phyloP scores from a whole-genome alignment of 306 rosid genomes.

The Cucurbita pepo region DNA sequence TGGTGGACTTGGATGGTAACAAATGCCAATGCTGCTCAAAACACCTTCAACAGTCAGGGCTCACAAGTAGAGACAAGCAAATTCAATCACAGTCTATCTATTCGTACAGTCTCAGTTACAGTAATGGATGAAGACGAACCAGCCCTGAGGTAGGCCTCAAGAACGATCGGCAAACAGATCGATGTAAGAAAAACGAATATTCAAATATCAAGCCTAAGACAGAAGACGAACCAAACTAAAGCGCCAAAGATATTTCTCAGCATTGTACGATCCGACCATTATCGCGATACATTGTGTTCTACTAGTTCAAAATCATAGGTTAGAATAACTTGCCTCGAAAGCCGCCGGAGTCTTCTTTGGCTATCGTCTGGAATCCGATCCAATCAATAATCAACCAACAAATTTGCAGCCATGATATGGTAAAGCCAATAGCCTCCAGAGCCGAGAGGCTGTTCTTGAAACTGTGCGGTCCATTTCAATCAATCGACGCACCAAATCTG shows the following conservation, averaged over 20 bases:
- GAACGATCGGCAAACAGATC: neutral
- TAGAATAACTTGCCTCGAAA: conserved; percentile 46
- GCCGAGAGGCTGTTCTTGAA: conserved; percentile 72
- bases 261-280: neutral
- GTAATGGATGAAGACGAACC: neutral
- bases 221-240: neutral
- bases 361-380: conserved; percentile 73
- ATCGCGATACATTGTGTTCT: neutral
- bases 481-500: conserved; percentile 26
- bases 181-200: neutral
- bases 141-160: neutral
- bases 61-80: neutral
- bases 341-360: conserved; percentile 75
- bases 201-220: neutral
- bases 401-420: conserved; percentile 76
- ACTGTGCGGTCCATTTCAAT: conserved; percentile 92
- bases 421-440: conserved; percentile 80
- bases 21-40: conserved; percentile 45
- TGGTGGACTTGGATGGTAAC: too few species aligned
- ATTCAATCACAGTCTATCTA: neutral
- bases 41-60: neutral
- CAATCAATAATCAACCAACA: conserved; percentile 64
- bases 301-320: neutral
- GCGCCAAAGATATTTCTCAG: neutral
- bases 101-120: neutral